A percentile compares a stretch with the other conserved stretches of the same genome.
phyloP scores from a whole-genome alignment of 1,284 basidiomycete species.

The Tausonia pullulans region DNA sequence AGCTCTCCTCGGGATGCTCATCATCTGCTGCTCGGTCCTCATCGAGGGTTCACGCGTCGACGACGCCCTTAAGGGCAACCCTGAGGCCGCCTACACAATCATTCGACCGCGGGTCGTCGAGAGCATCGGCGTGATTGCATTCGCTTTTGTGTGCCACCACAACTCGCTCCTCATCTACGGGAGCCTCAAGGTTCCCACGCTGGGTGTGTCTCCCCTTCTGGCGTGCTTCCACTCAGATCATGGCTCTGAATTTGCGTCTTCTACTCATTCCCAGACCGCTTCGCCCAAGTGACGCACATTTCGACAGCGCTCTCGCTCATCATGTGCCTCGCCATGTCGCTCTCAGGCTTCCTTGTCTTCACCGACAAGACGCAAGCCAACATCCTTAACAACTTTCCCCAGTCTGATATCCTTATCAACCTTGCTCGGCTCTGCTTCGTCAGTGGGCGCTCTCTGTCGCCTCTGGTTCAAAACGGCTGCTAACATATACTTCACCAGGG shows the following conservation, averaged over 20 bases:
- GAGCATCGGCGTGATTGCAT: constrained; percentile 89
- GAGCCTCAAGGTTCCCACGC: constrained; percentile 77
- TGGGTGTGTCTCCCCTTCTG: constrained; percentile 38
- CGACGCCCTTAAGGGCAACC: constrained; percentile 57
- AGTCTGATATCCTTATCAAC: constrained; percentile 72
- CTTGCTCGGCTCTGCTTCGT: constrained; percentile 82
- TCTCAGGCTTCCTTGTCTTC: constrained; percentile 88
- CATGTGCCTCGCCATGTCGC: constrained; percentile 68
- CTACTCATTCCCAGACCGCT: constrained; percentile 41
- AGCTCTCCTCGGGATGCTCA: constrained; percentile 81
- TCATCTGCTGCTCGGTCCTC: constrained; percentile 82
- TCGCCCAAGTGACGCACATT: constrained; percentile 83
- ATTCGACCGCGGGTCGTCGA: constrained; percentile 70
- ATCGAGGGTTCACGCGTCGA: constrained; percentile 75
- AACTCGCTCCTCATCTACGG: constrained; percentile 93
- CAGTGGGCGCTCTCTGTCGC: no score
- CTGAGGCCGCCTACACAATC: constrained; percentile 52
- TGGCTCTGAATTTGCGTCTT: no score
- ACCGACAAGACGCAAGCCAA: constrained; percentile 91
- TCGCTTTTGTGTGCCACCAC: constrained; percentile 86
- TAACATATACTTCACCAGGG: constrained; percentile 36
- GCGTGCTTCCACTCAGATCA: no score
- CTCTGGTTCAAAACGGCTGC: no score
- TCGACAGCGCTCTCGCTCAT: constrained; percentile 72
- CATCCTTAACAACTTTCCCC: constrained; percentile 81